These are phyloP conservation scores for Penicillium italicum DNA, from an alignment of 2,329 filamentous ascomycete genomes.

Conservation along the genomic window DNA sequence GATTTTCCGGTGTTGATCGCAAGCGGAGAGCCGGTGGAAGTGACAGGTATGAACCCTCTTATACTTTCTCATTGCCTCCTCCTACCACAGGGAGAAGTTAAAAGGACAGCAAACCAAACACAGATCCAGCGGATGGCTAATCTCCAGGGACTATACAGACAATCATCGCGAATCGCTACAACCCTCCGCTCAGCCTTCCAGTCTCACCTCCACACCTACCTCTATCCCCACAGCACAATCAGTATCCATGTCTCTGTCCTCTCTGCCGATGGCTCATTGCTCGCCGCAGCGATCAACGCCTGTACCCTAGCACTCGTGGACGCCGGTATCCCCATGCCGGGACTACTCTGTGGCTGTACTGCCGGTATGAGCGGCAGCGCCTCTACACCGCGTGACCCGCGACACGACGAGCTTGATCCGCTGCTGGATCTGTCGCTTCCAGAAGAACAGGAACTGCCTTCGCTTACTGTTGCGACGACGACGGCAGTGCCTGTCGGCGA, in stretches of 20 bases:
- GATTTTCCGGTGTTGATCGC: conserved; percentile 82
- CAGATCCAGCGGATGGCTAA: neutral
- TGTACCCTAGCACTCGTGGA: conserved; percentile 88
- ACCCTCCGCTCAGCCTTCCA: conserved; percentile 75
- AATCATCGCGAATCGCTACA: conserved; percentile 59
- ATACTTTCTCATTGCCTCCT: neutral
- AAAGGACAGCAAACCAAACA: neutral
- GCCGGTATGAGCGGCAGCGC: conserved; percentile 62
- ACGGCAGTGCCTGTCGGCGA: conserved; percentile 45
- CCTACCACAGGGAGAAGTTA: neutral
- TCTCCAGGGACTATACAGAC: conserved; percentile 48
- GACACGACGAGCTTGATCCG: conserved; percentile 43
- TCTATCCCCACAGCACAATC: conserved; percentile 86
- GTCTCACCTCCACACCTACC: conserved; percentile 73
- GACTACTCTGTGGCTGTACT: conserved; percentile 85
- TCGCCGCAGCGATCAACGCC: conserved; percentile 88
- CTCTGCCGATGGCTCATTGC: conserved; percentile 81
- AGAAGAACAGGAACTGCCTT: conserved; percentile 72
- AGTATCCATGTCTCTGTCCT: conserved; percentile 80
- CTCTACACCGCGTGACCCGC: conserved; percentile 40
- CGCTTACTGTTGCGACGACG: conserved; percentile 75
- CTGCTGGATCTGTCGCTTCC: conserved; percentile 45
- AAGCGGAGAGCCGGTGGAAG: conserved; percentile 65
- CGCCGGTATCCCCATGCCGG: conserved; percentile 90
- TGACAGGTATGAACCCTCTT: conserved; percentile 63